Base-by-base conservation (phyloP, 2,329 filamentous ascomycete species). In the Talaromyces verruculosus region DNA sequence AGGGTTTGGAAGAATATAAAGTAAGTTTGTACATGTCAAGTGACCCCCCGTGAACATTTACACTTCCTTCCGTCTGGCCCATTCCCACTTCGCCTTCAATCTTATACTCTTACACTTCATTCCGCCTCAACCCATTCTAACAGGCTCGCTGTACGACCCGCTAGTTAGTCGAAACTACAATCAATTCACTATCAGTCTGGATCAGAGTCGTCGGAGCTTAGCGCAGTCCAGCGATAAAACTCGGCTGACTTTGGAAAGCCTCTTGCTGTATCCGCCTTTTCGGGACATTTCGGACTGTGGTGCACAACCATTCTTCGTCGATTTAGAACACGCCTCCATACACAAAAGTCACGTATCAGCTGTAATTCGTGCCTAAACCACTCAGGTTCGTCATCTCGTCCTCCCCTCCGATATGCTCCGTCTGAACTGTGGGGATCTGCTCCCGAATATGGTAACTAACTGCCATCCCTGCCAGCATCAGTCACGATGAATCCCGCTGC, bases 391-490 rank as follows among this genome's bases (percentile, higher is more conserved):
- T 67, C 71, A 67, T 64, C 63, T 35, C 63, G 67, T 69, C 43
- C 33, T 45, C 17, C 6, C 69, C 45, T 71, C 77, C 77, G 77
- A 77, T 74, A 77, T 79, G 73, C 75, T 71, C 77, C 77, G 77
- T 74, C 51, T 67, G 62, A 72, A 75, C 74, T 76, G 77, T 79
- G 77, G 77, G 78, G 77, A 76, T 77, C 65, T 69, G 71, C 67
- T 69, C 69, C 70, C 68, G 68, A 43, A 71, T 57, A 67, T 67
- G 57, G 58, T 67, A 63, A 70, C 69, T 68, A 71, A 73, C 69
- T 67, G 55, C 65, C 68, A 59, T 72, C 67, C 68, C 71, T 70
- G 70, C 70, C 65, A 71, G 68, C 66, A 68, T 68, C 60, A 68
- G 67, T 67, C 64, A 67, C 67, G 57, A 75, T 72, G 68, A 76